phyloP scores from a whole-genome alignment of 1,284 basidiomycete species.

The Amylostereum areolatum region DNA sequence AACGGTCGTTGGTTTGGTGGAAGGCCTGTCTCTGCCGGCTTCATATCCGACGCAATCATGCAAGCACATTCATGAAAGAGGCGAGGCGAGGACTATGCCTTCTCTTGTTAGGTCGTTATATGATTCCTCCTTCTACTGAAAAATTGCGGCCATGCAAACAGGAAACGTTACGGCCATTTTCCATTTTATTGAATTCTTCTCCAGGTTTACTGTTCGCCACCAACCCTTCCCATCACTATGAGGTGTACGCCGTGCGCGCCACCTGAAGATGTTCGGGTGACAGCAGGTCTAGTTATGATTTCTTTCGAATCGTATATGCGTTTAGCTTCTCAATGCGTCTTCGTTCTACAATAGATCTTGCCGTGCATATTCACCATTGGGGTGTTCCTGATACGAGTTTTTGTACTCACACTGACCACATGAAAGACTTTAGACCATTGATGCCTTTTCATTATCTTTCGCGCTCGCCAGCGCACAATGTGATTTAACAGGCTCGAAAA shows the following conservation, averaged over 20 bases:
- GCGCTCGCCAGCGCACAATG: too few relatives aligned
- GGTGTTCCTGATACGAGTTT: slow-evolving; percentile 11
- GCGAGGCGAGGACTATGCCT: too few relatives aligned
- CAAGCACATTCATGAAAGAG: slow-evolving; percentile 58
- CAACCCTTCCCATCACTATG: too few relatives aligned
- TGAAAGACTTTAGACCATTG: too few relatives aligned
- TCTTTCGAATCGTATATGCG: slow-evolving; percentile 12
- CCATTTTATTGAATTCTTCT: slow-evolving; percentile 14
- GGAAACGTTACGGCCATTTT: neutral
- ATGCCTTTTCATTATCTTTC: too few relatives aligned
- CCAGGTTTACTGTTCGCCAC: slow-evolving; percentile 7
- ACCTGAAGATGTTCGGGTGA: slow-evolving; percentile 6
- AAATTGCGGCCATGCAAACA: too few relatives aligned
- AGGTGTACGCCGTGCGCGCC: too few relatives aligned
- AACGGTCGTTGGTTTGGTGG: slow-evolving; percentile 97
- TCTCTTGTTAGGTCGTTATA: too few relatives aligned
- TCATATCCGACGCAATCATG: slow-evolving; percentile 90
- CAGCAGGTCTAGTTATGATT: slow-evolving; percentile 26
- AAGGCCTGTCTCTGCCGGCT: slow-evolving; percentile 76
- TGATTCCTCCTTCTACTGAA: too few relatives aligned
- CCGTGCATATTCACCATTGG: neutral
- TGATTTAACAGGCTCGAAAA: neutral
- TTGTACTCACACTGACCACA: neutral
- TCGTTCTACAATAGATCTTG: slow-evolving; percentile 21
- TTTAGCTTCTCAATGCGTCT: slow-evolving; percentile 17